A percentile compares a stretch with the other conserved stretches of the same genome.
Evolutionary conservation across 768 basidiomycete species (phyloP).

Genomic region (Dioszegia crocea): DNA sequence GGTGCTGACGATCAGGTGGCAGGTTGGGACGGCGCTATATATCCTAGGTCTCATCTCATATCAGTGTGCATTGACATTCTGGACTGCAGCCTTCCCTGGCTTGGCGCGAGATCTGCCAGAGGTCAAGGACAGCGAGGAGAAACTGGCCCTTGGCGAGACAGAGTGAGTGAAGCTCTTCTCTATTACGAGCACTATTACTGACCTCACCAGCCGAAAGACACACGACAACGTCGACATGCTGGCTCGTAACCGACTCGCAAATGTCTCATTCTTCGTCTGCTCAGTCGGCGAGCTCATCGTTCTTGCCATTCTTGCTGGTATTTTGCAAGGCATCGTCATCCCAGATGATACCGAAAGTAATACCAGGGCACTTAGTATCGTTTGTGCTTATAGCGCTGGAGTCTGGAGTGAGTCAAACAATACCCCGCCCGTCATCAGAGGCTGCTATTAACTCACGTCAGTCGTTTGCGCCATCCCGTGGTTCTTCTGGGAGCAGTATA

Average conservation of each 20-base stretch:
- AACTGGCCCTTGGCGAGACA: conserved; percentile 30
- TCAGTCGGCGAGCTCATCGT: conserved; percentile 69
- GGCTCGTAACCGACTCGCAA: conserved; percentile 67
- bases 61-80: conserved; percentile 73
- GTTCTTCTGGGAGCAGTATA: conserved; percentile 82
- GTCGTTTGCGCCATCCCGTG: conserved; percentile 79
- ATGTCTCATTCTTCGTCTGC: conserved; percentile 66
- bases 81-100: conserved; percentile 78
- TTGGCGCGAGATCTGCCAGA: conserved; percentile 67
- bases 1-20: conserved; percentile 45
- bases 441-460: conserved; percentile 55
- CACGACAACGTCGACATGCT: conserved; percentile 58
- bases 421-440: neutral
- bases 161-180: conserved; percentile 20
- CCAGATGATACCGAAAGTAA: conserved; percentile 64
- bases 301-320: conserved; percentile 69
- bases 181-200: neutral
- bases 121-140: conserved; percentile 54
- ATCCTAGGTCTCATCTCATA: conserved; percentile 62
- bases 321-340: conserved; percentile 63
- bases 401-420: conserved; percentile 57
- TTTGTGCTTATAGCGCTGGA: conserved; percentile 76
- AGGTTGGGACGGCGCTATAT: conserved; percentile 34
- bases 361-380: conserved; percentile 67
- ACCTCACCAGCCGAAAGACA: conserved; percentile 22